These are phyloP conservation scores for Flagelloscypha sp. DNA, from an alignment of 768 basidiomycete genomes.

Conservation along the genomic window DNA sequence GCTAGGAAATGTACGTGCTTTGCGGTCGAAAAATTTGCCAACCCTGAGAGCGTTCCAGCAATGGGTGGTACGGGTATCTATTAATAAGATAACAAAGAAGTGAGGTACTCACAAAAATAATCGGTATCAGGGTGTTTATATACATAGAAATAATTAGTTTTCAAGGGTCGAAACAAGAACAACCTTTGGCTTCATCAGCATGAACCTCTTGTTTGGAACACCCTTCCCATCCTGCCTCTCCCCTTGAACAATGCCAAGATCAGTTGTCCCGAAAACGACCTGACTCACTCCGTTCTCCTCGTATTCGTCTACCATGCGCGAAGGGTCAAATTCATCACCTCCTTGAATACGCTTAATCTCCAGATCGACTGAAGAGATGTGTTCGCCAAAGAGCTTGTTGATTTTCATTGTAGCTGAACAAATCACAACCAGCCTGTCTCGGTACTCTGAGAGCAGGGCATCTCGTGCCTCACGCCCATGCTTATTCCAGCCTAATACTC, in stretches of 20 bases:
- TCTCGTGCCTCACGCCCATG: constrained; percentile 23
- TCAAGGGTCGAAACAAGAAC: no score
- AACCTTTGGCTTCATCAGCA: constrained; percentile 49
- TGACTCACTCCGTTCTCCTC: constrained; percentile 7
- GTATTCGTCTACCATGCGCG: constrained; percentile 40
- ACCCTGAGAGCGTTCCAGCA: no score
- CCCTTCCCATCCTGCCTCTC: constrained; percentile 27
- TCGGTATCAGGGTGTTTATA: no score
- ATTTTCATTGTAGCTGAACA: constrained; percentile 38
- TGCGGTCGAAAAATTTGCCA: no score
- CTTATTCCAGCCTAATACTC: constrained; percentile 30
- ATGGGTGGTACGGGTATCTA: no score
- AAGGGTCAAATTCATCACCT: constrained; percentile 30
- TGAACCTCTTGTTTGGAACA: constrained; percentile 37
- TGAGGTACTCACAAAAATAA: no score
- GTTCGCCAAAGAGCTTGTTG: constrained; percentile 52
- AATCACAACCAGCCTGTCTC: constrained; percentile 32
- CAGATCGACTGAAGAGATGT: constrained; percentile 48
- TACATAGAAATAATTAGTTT: no score
- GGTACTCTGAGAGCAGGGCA: constrained; percentile 34
- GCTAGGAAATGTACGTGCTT: no score
- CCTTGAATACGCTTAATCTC: constrained; percentile 40
- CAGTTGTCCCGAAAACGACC: constrained; percentile 47
- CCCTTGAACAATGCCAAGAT: constrained; percentile 41
- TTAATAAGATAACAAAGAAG: no score